Conservation (phyloP, 768 basidiomycete species). For the Dictyophora rubrovolvata region DNA sequence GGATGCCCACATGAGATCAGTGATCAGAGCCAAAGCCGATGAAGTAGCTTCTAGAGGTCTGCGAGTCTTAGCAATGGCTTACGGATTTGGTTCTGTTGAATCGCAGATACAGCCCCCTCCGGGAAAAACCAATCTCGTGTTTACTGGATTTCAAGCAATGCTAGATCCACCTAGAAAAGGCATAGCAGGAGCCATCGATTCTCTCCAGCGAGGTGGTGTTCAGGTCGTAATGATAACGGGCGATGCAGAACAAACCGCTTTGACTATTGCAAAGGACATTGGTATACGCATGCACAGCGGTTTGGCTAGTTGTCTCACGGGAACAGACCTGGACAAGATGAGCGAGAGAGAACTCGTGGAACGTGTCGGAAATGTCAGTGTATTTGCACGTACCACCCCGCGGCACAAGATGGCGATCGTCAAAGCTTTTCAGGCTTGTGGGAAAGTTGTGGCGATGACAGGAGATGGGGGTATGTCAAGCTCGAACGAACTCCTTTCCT, state of each 20-base stretch:
- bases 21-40: constrained; percentile 64
- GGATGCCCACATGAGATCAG: constrained; percentile 54
- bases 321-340: constrained; percentile 78
- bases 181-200: constrained; percentile 78
- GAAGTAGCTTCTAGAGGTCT: constrained; percentile 65
- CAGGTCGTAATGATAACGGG: constrained; percentile 99
- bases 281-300: constrained; percentile 58
- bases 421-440: constrained; percentile 83
- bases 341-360: constrained; percentile 72
- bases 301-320: constrained; percentile 47
- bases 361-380: constrained; percentile 67
- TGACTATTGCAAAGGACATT: constrained; percentile 78
- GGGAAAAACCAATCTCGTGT: constrained; percentile 49
- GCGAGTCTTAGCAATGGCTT: constrained; percentile 88
- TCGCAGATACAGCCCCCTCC: constrained; percentile 21
- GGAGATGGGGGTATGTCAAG: constrained; percentile 75
- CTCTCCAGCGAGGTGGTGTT: constrained; percentile 77
- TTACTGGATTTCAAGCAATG: constrained; percentile 93
- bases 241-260: constrained; percentile 83
- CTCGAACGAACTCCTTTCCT: not conserved
- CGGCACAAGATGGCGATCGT: constrained; percentile 98
- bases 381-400: constrained; percentile 94
- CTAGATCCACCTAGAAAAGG: constrained; percentile 89
- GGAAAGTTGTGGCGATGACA: constrained; percentile 93
- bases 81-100: constrained; percentile 59